A percentile compares a stretch with the other conserved stretches of the same genome.
Evolutionary conservation across 164 flowering plant species (phyloP).

Genomic region (Stephania cephalantha): DNA sequence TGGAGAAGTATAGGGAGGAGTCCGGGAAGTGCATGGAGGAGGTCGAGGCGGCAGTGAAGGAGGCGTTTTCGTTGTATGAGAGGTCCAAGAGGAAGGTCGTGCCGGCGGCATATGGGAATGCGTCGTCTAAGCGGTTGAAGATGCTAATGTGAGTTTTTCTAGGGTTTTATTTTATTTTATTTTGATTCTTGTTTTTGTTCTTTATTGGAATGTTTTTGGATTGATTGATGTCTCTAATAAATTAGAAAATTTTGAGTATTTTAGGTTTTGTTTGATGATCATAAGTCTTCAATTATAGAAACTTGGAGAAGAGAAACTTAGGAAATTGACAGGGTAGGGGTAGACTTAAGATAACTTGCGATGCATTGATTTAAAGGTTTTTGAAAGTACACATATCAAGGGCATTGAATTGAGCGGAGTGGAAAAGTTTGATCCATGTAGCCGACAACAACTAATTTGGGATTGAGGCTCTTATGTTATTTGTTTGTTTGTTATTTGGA

Average conservation of each 20-base stretch:
- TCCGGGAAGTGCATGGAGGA: constrained; percentile 52
- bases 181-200: not conserved
- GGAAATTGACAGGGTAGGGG: no score
- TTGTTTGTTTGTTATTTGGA: no score
- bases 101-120: constrained; percentile 14
- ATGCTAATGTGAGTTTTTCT: constrained; percentile 47
- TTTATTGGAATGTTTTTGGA: not conserved
- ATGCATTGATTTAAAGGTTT: no score
- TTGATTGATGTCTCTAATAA: not conserved
- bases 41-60: constrained; percentile 52
- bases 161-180: not conserved
- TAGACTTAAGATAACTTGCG: no score
- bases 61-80: constrained; percentile 18
- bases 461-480: no score
- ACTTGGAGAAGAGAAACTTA: not conserved
- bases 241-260: not conserved
- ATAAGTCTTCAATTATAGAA: not conserved
- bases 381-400: no score
- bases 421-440: no score
- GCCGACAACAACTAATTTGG: no score
- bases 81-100: constrained; percentile 40
- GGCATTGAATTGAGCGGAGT: no score
- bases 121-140: constrained; percentile 56
- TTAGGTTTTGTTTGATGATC: not conserved
- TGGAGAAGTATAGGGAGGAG: constrained; percentile 5